Evolutionary conservation across 108 stramenopile species (phyloP).

Genomic region (Aureococcus anophagefferens): DNA sequence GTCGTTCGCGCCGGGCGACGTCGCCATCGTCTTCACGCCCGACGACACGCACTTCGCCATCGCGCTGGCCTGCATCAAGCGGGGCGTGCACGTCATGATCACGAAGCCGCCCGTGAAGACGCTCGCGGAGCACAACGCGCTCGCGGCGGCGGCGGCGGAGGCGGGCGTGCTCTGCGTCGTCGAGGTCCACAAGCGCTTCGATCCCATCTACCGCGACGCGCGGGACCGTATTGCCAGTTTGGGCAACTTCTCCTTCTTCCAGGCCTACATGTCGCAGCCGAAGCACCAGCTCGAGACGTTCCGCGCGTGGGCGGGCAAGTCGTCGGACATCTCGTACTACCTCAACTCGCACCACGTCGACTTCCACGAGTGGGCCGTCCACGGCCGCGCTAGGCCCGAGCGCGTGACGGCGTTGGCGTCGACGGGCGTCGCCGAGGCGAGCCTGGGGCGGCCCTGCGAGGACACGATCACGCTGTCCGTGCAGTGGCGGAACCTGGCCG

Average conservation of each 20-base stretch:
- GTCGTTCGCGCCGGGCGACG: conserved; percentile 69
- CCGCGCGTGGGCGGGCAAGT: conserved; percentile 97
- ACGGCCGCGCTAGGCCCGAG: conserved; percentile 71
- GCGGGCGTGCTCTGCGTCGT: conserved; percentile 65
- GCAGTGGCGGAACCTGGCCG: conserved; percentile 80
- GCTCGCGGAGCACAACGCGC: conserved; percentile 64
- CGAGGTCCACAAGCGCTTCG: conserved; percentile 92
- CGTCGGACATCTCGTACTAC: conserved; percentile 94
- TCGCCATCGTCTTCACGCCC: conserved; percentile 93
- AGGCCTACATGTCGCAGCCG: conserved; percentile 98
- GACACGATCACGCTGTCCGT: conserved; percentile 97
- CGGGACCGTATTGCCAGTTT: conserved; percentile 70
- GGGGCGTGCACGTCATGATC: conserved; percentile 93
- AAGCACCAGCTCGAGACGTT: conserved; percentile 98
- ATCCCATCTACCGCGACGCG: conserved; percentile 98
- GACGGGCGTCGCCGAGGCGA: conserved; percentile 74
- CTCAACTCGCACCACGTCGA: conserved; percentile 98
- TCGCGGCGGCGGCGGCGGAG: conserved; percentile 68
- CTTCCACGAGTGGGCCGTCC: conserved; percentile 93
- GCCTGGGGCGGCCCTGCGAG: conserved; percentile 73
- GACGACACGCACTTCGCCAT: conserved; percentile 98
- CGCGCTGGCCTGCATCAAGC: conserved; percentile 71
- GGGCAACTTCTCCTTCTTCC: conserved; percentile 92
- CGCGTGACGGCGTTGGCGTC: conserved; percentile 82
- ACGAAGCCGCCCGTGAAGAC: conserved; percentile 98